A percentile compares a stretch with the other conserved stretches of the same genome.
Conservation (phyloP, 2,329 filamentous ascomycete species). For the Trichoderma guizhouense region DNA sequence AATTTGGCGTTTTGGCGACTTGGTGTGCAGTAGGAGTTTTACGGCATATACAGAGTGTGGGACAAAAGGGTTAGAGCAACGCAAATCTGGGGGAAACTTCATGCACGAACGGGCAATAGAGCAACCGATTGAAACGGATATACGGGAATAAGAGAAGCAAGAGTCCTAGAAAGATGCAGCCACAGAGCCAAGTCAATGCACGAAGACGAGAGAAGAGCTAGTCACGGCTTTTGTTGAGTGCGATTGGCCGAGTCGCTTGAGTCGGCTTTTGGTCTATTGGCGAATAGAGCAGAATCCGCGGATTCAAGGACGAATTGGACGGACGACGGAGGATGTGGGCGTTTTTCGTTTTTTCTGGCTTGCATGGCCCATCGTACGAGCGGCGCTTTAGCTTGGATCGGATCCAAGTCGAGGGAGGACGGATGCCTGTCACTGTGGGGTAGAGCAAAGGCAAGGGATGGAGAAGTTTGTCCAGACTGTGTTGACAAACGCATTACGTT, state of each 20-base stretch:
- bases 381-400: not conserved
- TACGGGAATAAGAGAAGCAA: not conserved
- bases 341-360: not conserved
- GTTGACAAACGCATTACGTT: not conserved
- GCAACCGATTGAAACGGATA: not conserved
- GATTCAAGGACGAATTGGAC: not conserved
- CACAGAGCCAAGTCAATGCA: not conserved
- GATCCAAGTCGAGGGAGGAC: not conserved
- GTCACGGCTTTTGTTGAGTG: not conserved
- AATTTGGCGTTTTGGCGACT: not conserved
- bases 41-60: not conserved
- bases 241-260: not conserved
- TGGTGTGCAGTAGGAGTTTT: not conserved
- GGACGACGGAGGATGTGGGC: not conserved
- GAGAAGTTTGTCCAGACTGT: not conserved
- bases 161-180: not conserved
- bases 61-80: no score
- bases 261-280: not conserved
- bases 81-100: not conserved
- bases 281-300: not conserved
- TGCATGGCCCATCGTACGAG: conserved; percentile 9
- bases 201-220: not conserved
- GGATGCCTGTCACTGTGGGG: not conserved
- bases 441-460: not conserved
- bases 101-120: not conserved